Percentiles rank a stretch among this genome's conserved stretches.
phyloP scores from a whole-genome alignment of 169 alveolate species.

The Eimeria sp. region DNA sequence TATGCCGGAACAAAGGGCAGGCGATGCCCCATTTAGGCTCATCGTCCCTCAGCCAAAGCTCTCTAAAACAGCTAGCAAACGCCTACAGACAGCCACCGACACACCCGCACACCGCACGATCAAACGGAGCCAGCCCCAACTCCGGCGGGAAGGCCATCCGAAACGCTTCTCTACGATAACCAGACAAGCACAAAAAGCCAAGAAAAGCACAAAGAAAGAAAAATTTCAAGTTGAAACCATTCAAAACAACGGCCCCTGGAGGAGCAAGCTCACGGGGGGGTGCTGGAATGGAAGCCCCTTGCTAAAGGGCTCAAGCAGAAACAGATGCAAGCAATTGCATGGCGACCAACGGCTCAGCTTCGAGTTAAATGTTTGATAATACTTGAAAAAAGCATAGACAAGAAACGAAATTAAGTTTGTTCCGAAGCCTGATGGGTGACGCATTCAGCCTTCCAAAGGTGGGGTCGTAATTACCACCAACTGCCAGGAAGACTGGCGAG shows the following conservation, averaged over 20 bases:
- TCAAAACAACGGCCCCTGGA: background rate
- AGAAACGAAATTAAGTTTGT: background rate
- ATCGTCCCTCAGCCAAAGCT: background rate
- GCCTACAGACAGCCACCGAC: background rate
- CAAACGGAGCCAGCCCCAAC: background rate
- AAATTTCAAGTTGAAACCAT: background rate
- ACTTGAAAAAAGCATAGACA: background rate
- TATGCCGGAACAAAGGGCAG: constrained; percentile 5
- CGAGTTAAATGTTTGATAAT: background rate
- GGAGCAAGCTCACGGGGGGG: background rate
- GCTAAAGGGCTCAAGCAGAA: background rate
- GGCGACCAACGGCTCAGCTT: background rate
- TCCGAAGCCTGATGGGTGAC: too few relatives aligned
- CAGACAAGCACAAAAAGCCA: background rate
- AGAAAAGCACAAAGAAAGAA: background rate
- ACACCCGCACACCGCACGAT: background rate
- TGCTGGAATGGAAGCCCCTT: background rate
- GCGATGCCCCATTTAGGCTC: constrained; percentile 37
- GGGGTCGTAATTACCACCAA: too few relatives aligned
- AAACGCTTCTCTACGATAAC: background rate
- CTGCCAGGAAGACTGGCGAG: too few relatives aligned
- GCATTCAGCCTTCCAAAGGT: too few relatives aligned
- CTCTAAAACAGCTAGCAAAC: background rate
- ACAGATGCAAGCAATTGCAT: background rate
- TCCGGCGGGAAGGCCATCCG: background rate